Conservation (phyloP, 163 green algal genomes). For the Chlamydomonas reinhardtii region DNA sequence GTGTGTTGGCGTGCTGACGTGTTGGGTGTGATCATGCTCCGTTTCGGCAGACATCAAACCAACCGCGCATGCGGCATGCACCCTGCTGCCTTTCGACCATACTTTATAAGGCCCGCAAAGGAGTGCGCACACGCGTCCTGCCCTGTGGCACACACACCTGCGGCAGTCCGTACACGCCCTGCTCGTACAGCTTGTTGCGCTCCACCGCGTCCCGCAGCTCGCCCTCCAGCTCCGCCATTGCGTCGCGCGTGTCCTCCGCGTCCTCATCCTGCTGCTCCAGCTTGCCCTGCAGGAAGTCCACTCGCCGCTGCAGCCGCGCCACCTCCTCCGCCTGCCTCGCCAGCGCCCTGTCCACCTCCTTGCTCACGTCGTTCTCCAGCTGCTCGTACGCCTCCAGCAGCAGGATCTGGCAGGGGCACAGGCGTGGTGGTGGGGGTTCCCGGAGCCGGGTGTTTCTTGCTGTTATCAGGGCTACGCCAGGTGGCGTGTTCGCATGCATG, state of each 20-base stretch:
- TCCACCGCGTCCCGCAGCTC: slow-evolving; percentile 62
- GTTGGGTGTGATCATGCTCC: too few species aligned
- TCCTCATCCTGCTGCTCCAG: slow-evolving; percentile 63
- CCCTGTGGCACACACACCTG: slow-evolving; percentile 57
- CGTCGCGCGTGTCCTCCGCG: slow-evolving; percentile 35
- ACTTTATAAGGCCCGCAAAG: too few species aligned
- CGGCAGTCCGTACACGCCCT: slow-evolving; percentile 77
- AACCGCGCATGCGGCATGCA: too few species aligned
- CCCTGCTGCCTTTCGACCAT: too few species aligned
- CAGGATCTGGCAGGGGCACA: slow-evolving; percentile 62
- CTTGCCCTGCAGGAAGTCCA: slow-evolving; percentile 66
- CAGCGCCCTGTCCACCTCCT: slow-evolving; percentile 75
- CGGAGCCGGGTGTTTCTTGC: too few species aligned
- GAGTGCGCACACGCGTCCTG: neutral
- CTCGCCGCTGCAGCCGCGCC: slow-evolving; percentile 50
- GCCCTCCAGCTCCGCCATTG: slow-evolving; percentile 60
- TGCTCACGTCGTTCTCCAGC: slow-evolving; percentile 76
- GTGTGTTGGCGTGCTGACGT: too few species aligned
- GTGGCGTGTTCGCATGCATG: too few species aligned
- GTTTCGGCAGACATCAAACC: too few species aligned
- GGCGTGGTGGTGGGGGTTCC: too few species aligned
- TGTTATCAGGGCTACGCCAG: too few species aligned
- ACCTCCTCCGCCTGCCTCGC: slow-evolving; percentile 65
- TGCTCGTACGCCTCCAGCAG: slow-evolving; percentile 87
- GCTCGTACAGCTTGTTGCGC: slow-evolving; percentile 71